Evolutionary conservation across 495 filamentous ascomycete genomes (phyloP), one percentile per base, ranked within the genome.

Genomic region (Penicillium mononematosum): DNA sequence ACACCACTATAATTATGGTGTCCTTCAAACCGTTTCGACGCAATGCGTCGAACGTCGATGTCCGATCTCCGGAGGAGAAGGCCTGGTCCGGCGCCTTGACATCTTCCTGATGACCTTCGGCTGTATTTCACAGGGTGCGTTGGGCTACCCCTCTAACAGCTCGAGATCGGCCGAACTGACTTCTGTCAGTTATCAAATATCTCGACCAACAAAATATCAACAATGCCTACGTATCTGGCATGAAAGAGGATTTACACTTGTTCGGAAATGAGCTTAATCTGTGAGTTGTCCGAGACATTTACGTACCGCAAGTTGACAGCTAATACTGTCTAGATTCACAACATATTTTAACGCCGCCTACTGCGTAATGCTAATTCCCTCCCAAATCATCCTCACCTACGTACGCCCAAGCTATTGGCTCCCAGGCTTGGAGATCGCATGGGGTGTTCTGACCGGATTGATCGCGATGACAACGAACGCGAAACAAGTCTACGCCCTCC

Each of bases 291-390:
- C 20, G 4, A 10, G 8, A 7, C 24, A 42, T 16, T 14, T 9
- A 14, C 7, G 9, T 9, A 3, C 14, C n/a, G n/a, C n/a, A n/a
- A n/a, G n/a, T n/a, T 25, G 17, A 14, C 25, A 11, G 25, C 50
- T 63, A 17, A 60, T 43, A 29, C 1, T 2, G 0, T 31, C 32
- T 17, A 69, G 68, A 32, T 69, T 80, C 62, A 74, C 70, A 17
- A 81, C 78, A 1, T 77, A 72, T 45, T 87, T 80, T 71, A 86
- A 81, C 9, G 77, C 79, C 41, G 84, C 83, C 9, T 83, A 85
- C 62, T 78, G 85, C n/a, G 64, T 85, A 17, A 83, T 82, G 56
- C 70, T 84, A 54, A 78, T 86, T 34, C 84, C 83, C 3, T 79
- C 78, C 16, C 79, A 83, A 59, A 71, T 85, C 22, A 76, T 85